Evolutionary conservation across 1,139 yeast genomes (phyloP), one percentile per base, ranked within the genome.

Genomic region (Pichia sp.): DNA sequence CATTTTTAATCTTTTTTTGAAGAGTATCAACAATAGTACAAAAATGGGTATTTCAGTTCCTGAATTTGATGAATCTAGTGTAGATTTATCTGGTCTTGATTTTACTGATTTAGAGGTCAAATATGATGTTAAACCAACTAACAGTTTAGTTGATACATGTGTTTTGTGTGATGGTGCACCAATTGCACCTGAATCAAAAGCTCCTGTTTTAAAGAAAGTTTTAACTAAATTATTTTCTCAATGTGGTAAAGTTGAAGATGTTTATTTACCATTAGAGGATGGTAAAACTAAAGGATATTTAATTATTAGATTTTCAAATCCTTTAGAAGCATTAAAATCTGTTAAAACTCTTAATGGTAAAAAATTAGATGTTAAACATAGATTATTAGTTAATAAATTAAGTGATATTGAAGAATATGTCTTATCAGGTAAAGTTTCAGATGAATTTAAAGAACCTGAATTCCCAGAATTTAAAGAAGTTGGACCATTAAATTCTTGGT

Each of bases 141-240:
- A 69, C 33, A 79, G 77, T 49, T 78, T 81, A 31, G 72, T 86
- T 45, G 96, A 87, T 57, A 77, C 76, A 57, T 89, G 79, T 60
- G 78, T 91, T 45, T 86, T 91, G 23, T 83, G 88, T 40, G 97
- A 88, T 62, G 98, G 98, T 36, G 91, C 95, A 6, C 99, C 99
- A 51, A 71, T 87, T 50, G 95, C 95, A 20, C 96, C 96, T 42
- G 95, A 83, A 59, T 64, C 87, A 42, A 93, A 93, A 66, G 86
- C 80, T 33, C 85, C 88, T 36, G 80, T 85, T 42, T 76, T 93
- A 60, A 75, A 80, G 55, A 89, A 86, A 61, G 97, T 93, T 40
- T 74, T 93, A 57, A 77, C 75, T 56, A 91, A 89, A 68, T 72
- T 86, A 46, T 82, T 91, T 59, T 68, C 78, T 45, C 72, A 77